Percentiles rank a stretch among this genome's conserved stretches.
phyloP scores from a whole-genome alignment of 306 rosid species.

The Cicer arietinum region DNA sequence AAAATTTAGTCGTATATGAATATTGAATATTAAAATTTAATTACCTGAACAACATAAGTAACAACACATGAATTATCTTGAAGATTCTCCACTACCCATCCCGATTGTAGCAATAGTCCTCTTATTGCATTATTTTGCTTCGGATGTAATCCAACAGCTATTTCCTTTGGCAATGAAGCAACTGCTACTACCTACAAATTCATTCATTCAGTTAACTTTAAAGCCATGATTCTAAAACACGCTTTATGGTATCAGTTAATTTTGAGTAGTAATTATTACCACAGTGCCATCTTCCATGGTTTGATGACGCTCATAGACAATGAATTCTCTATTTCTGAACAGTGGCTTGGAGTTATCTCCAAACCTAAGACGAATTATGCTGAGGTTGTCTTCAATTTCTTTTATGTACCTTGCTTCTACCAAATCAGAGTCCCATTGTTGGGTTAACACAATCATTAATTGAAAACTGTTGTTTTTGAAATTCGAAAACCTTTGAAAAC shows the following conservation, averaged over 20 bases:
- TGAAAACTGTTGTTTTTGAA: too few species aligned
- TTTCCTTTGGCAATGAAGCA: constrained; percentile 89
- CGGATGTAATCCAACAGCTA: constrained; percentile 85
- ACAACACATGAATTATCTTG: constrained; percentile 75
- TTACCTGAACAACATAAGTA: constrained; percentile 91
- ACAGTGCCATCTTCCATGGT: constrained; percentile 93
- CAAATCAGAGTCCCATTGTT: constrained; percentile 96
- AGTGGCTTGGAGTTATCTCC: constrained; percentile 88
- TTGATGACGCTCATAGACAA: constrained; percentile 84
- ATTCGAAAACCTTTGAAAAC: too few species aligned
- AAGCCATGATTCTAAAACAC: too few species aligned
- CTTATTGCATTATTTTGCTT: constrained; percentile 84
- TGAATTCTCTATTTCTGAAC: constrained; percentile 81
- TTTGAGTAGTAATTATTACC: constrained; percentile 29
- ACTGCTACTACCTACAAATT: constrained; percentile 79
- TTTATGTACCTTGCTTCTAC: constrained; percentile 85
- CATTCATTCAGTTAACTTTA: not conserved
- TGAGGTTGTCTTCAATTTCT: constrained; percentile 72
- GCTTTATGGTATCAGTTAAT: too few species aligned
- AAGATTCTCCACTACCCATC: constrained; percentile 92
- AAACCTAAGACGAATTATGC: constrained; percentile 79
- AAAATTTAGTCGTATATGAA: not conserved
- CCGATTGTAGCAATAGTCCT: constrained; percentile 81
- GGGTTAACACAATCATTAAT: constrained; percentile 31
- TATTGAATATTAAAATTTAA: not conserved